Base-by-base conservation (phyloP, 169 alveolate species). In the Neospora caninum region DNA sequence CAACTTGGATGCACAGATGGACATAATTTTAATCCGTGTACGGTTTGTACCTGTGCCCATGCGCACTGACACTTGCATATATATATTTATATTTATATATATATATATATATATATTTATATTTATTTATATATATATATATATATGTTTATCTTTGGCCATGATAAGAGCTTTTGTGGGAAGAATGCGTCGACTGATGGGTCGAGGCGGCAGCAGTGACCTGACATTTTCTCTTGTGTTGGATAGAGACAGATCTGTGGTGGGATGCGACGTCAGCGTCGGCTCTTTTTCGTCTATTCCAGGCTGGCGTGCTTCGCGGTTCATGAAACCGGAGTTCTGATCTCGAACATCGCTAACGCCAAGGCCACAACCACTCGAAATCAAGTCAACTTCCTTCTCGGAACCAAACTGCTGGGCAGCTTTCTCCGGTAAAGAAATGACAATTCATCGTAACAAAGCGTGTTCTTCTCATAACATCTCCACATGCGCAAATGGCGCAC, bases 91-190 rank as follows among this genome's bases (percentile, higher is more conserved):
- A 73, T n/a, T 31, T 73, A 31, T 73, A n/a, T n/a, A 36, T 20
- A 69, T 69, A 69, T 69, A 69, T 69, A 69, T 69, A 69, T 69
- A n/a, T 69, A 69, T 69, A 69, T 69, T 9, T 69, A 69, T 69
- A 69, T n/a, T 69, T 69, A 9, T 9, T n/a, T 49, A 7, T 4
- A 7, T 58, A 58, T 58, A 25, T 58, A 58, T 58, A 58, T 58
- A 58, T 58, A 58, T 58, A 58, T 58, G 70, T 58, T 18, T 58
- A 58, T 58, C 16, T 58, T 16, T 58, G 70, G 16, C 25, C 25
- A 25, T 58, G 70, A n/a, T n/a, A n/a, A n/a, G n/a, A n/a, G n/a
- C n/a, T n/a, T n/a, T n/a, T n/a, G n/a, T n/a, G n/a, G n/a, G n/a
- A n/a, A n/a, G n/a, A n/a, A n/a, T n/a, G n/a, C n/a, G n/a, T n/a